phyloP scores from a whole-genome alignment of 1,284 basidiomycete genomes.

The Pyrrhoderma noxium region DNA sequence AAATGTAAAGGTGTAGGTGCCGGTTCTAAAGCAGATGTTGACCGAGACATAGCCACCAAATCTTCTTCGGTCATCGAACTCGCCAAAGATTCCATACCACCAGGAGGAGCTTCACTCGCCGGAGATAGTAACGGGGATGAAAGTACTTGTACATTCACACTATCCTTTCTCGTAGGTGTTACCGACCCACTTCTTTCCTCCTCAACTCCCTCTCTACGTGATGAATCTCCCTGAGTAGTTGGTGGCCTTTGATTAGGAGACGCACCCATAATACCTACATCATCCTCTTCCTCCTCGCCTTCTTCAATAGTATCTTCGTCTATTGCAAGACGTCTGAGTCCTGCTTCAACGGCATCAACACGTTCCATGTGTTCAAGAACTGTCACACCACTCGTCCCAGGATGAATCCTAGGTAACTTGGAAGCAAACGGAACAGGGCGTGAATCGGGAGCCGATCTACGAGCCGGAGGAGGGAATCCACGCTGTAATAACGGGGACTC shows the following conservation, averaged over 20 bases:
- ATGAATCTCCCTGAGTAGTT: conserved; percentile 14
- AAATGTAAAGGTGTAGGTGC: conserved; percentile 32
- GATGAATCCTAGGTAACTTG: conserved; percentile 71
- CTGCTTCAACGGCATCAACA: conserved; percentile 72
- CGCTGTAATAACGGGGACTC: conserved; percentile 10
- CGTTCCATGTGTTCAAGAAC: conserved; percentile 77
- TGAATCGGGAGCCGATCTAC: conserved; percentile 52
- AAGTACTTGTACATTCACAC: background rate
- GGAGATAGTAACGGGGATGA: conserved; percentile 22
- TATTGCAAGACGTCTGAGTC: conserved; percentile 59
- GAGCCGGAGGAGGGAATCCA: conserved; percentile 68
- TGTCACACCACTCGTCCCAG: conserved; percentile 73
- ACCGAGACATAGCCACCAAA: conserved; percentile 65
- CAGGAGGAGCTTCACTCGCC: conserved; percentile 34
- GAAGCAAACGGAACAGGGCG: conserved; percentile 74
- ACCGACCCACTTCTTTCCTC: conserved; percentile 48
- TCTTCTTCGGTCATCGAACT: conserved; percentile 64
- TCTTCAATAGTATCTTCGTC: conserved; percentile 43
- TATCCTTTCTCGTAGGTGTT: conserved; percentile 17
- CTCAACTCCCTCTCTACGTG: conserved; percentile 26
- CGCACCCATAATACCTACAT: conserved; percentile 34
- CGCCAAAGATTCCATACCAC: conserved; percentile 41
- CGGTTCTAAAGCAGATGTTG: conserved; percentile 58
- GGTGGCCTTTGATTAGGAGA: conserved; percentile 3
- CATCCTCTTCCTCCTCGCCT: conserved; percentile 31